phyloP scores from a whole-genome alignment of 169 alveolate species.

The Plasmodium chabaudi region DNA sequence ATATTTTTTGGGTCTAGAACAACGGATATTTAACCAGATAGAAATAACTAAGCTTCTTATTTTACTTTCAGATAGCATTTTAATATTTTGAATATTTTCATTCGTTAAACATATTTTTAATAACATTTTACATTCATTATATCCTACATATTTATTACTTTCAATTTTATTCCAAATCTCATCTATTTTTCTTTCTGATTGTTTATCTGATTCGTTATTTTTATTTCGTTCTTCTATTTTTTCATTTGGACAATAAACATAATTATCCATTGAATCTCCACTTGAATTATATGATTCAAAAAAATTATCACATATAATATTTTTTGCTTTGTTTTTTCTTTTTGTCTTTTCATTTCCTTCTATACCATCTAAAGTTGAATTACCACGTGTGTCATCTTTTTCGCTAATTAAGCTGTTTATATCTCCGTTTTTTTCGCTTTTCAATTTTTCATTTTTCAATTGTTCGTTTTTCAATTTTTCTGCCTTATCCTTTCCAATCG shows the following conservation, averaged over 20 bases:
- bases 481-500: too few species aligned
- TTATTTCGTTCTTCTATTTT: background rate
- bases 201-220: background rate
- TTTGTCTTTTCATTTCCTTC: background rate
- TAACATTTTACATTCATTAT: constrained; percentile 56
- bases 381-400: background rate
- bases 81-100: constrained; percentile 32
- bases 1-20: constrained; percentile 55
- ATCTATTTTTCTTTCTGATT: background rate
- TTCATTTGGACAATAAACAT: background rate
- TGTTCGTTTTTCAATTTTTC: too few species aligned
- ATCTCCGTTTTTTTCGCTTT: background rate
- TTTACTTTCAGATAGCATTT: constrained; percentile 11
- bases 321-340: background rate
- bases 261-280: constrained; percentile 41
- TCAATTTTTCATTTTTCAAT: too few species aligned
- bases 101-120: constrained; percentile 45
- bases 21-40: constrained; percentile 42
- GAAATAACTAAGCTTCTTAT: constrained; percentile 40
- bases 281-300: constrained; percentile 37
- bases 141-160: constrained; percentile 32
- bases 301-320: constrained; percentile 10
- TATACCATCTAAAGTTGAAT: background rate
- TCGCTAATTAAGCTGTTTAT: background rate
- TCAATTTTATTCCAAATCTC: background rate